These are phyloP conservation scores for Podochytrium sp. DNA, from an alignment of 192 early-diverging fungal genomes.

Conservation along the genomic window DNA sequence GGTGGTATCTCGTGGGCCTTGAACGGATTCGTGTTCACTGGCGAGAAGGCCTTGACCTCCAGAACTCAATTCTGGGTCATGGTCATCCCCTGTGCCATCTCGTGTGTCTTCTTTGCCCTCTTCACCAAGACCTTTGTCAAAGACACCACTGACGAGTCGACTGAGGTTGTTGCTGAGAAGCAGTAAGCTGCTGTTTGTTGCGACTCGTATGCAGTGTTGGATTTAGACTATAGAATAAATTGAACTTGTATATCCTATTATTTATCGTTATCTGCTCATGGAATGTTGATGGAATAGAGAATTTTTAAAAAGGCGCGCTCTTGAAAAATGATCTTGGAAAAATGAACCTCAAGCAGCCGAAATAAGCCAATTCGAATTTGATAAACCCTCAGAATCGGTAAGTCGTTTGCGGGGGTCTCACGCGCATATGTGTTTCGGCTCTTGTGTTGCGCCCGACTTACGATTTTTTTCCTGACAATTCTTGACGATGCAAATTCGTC, in stretches of 20 bases:
- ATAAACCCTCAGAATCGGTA: background rate
- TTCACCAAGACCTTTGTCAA: constrained; percentile 25
- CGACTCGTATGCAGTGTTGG: too few relatives aligned
- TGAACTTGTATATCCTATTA: background rate
- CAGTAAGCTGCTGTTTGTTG: too few relatives aligned
- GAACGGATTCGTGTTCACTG: constrained; percentile 30
- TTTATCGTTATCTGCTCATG: background rate
- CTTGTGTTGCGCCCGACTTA: too few relatives aligned
- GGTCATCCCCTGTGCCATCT: constrained; percentile 24
- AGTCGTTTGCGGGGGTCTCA: background rate
- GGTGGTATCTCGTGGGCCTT: constrained; percentile 44
- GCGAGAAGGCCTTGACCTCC: background rate
- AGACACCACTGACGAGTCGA: constrained; percentile 27
- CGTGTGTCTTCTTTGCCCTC: constrained; percentile 17
- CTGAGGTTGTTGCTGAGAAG: too few relatives aligned
- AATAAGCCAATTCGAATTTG: background rate
- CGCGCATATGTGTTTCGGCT: too few relatives aligned
- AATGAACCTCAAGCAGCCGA: background rate
- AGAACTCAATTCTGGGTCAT: constrained; percentile 30
- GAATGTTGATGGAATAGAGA: too few relatives aligned
- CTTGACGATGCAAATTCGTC: too few relatives aligned
- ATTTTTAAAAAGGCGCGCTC: background rate
- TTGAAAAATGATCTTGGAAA: background rate
- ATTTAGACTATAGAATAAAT: too few relatives aligned
- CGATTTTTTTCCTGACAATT: too few relatives aligned